phyloP scores from a whole-genome alignment of 495 filamentous ascomycete genomes.

The Penicillium cataractarum region DNA sequence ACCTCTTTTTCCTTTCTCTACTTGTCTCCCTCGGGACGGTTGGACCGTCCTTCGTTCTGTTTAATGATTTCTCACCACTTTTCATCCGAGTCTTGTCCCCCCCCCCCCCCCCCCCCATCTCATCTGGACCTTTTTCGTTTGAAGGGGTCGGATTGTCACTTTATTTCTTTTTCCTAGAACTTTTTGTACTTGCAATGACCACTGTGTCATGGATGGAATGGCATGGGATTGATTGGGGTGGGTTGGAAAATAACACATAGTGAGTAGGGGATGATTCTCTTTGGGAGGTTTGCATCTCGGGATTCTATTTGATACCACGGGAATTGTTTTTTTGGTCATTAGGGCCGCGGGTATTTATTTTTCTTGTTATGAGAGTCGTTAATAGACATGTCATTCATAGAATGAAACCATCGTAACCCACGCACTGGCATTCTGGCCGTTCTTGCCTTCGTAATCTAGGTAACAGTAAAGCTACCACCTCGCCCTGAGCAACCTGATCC shows the following conservation, averaged over 20 bases:
- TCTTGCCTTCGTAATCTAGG: too few species aligned
- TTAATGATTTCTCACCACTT: slow-evolving; percentile 5
- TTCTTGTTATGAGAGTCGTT: slow-evolving; percentile 17
- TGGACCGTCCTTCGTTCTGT: not conserved
- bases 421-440: not conserved
- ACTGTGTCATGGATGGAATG: not conserved
- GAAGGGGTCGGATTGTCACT: not conserved
- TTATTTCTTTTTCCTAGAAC: slow-evolving; percentile 2
- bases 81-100: not conserved
- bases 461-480: too few species aligned
- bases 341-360: not conserved
- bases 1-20: slow-evolving; percentile 2
- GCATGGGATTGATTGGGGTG: not conserved
- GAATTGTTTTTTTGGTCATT: not conserved
- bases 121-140: not conserved
- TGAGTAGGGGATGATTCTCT: not conserved
- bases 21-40: not conserved
- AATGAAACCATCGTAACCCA: slow-evolving; percentile 22
- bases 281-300: slow-evolving; percentile 7
- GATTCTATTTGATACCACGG: slow-evolving; percentile 22
- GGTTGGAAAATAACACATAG: not conserved
- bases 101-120: not conserved
- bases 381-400: slow-evolving; percentile 26
- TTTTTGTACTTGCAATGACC: not conserved
- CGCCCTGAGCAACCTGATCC: too few species aligned